Conservation (phyloP, 768 basidiomycete species). For the Russula emetica region DNA sequence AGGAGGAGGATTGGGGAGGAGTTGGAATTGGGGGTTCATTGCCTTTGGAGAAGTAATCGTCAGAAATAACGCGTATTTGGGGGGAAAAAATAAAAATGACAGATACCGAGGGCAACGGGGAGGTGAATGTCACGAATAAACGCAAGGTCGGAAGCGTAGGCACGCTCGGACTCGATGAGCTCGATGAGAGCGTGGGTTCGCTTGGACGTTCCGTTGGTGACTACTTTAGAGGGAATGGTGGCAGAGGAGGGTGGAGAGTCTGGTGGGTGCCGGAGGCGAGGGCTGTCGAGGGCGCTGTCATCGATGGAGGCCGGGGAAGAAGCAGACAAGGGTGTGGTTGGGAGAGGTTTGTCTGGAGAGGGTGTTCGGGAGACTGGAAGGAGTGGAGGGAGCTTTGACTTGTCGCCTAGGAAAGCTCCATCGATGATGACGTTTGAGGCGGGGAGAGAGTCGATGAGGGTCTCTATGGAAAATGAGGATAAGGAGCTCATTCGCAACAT, state of each 20-base stretch:
- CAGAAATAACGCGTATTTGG: neutral
- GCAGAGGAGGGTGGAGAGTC: slow-evolving; percentile 24
- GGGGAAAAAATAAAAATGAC: slow-evolving; percentile 30
- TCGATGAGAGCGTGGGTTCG: slow-evolving; percentile 75
- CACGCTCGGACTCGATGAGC: slow-evolving; percentile 71
- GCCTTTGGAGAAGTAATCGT: slow-evolving; percentile 32
- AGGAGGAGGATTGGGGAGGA: slow-evolving; percentile 40
- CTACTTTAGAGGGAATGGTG: slow-evolving; percentile 21
- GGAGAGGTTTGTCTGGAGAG: slow-evolving; percentile 36
- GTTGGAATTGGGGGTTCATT: slow-evolving; percentile 40
- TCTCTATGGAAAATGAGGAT: slow-evolving; percentile 30
- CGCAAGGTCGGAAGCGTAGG: slow-evolving; percentile 79
- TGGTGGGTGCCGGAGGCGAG: slow-evolving; percentile 5
- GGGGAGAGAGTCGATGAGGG: slow-evolving; percentile 20
- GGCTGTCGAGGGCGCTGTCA: slow-evolving; percentile 23
- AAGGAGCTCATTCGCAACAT: slow-evolving; percentile 32
- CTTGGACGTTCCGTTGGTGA: slow-evolving; percentile 46
- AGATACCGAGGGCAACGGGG: slow-evolving; percentile 65
- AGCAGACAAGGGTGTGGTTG: slow-evolving; percentile 32
- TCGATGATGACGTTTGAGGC: slow-evolving; percentile 13
- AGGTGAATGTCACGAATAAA: slow-evolving; percentile 75
- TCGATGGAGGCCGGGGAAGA: slow-evolving; percentile 23
- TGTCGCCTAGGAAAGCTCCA: slow-evolving; percentile 27
- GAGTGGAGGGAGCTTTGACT: slow-evolving; percentile 13
- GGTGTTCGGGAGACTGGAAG: slow-evolving; percentile 26